Evolutionary conservation across 306 rosid genomes (phyloP), one percentile per base, ranked within the genome.

Genomic region (Vigna angularis): DNA sequence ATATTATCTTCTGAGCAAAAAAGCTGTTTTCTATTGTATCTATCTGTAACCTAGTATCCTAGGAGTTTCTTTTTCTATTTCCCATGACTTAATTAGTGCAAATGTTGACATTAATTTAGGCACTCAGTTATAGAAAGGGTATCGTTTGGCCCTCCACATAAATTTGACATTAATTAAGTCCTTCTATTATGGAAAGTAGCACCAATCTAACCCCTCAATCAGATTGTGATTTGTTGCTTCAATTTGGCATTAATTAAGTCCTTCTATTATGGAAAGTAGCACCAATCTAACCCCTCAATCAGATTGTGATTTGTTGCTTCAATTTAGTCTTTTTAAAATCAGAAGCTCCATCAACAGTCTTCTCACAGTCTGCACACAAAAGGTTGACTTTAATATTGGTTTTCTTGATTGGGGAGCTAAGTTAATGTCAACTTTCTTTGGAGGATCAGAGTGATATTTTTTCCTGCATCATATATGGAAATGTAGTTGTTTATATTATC

Each of bases 371-470:
- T 22, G 1, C 30, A 16, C 28, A 16, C 14, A 70, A 16, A 50
- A 70, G 24, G 18, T 36, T 26, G 34, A 34, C 76, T 53, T 55
- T 15, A n/a, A 68, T 62, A 63, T 62, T 49, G 52, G 48, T 50
- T 70, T 50, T 36, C 45, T 49, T 36, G 57, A 61, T 70, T 70
- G 77, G 38, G 36, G 55, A 38, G 45, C 44, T 36, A 70, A 70
- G 36, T 34, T 51, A 20, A 62, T 50, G 47, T 70, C 47, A 70
- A 59, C 44, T 34, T 72, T 52, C 58, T 26, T 71, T 71, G 49
- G 73, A 50, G 48, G 73, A 62, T 52, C 83, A 57, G 61, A 45
- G 20, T 61, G 7, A 49, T 34, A 34, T 34, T 13, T 14, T 49
- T 11, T 9, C 56, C 34, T 70, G 32, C 7, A 49, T 70, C 53